Base-by-base conservation (phyloP, 140 eudicot genomes). In the Senecio squalidus region DNA sequence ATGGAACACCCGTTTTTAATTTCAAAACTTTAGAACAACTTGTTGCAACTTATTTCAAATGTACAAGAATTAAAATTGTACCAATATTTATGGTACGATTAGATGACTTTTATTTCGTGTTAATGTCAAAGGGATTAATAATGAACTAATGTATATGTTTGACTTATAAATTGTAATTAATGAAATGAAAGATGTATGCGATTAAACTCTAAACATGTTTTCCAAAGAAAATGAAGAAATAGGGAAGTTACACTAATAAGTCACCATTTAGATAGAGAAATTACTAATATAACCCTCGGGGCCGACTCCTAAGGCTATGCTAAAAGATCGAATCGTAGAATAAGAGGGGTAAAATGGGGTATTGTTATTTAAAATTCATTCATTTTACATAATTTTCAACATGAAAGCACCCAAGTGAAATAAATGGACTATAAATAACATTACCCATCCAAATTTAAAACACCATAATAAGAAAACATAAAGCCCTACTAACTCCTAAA, bases 341-440 rank as follows among this genome's bases (percentile, higher is more conserved):
- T 0, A 50, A 50, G 10, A 70, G 36, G 16, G 49, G 70, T 50
- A 34, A 70, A 70, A 28, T 30, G 47, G 65, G 54, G 29, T 53
- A 77, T 55, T 75, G 50, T 67, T 61, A 75, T 71, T 74, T 61
- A 53, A 48, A 75, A 66, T 71, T 78, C 82, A 76, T 54, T 62
- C 52, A 33, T 30, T 33, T 27, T 13, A 13, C 56, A 45, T 28
- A 25, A 51, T 11, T 3, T 53, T 24, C 25, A 57, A 33, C 59
- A 36, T 60, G 30, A 39, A 60, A 29, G 16, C n/a, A 14, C 57
- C 47, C 5, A 44, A 20, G 7, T 9, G 6, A 77, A 59, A 18
- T 39, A 10, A 79, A 64, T 72, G 80, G 76, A 76, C 71, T 67
- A 20, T 28, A 57, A 81, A 78, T 61, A 71, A 80, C 69, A 71